Conservation (phyloP, 2,329 filamentous ascomycete species). For the Cadophora malorum region DNA sequence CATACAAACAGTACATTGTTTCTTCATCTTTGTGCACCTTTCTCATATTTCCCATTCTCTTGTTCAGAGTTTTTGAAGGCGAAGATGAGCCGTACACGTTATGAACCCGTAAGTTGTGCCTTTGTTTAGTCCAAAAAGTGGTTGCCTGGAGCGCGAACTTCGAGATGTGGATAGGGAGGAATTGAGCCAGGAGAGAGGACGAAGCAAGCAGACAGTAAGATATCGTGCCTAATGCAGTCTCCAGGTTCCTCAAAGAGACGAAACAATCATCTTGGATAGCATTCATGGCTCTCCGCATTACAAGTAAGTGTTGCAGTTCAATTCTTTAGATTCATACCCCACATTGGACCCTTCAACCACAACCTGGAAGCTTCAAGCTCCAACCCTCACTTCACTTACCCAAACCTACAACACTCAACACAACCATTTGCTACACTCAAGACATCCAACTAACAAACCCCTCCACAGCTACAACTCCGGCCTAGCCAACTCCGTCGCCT, state of each 20-base stretch:
- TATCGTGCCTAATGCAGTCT: conserved; percentile 3
- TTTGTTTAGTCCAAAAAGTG: conserved; percentile 7
- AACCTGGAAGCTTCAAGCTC: not conserved
- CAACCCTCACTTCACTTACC: not conserved
- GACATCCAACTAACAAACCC: conserved; percentile 8
- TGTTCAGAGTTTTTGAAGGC: not conserved
- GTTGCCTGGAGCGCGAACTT: conserved; percentile 23
- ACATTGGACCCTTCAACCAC: not conserved
- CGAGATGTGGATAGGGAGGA: not conserved
- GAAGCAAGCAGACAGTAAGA: not conserved
- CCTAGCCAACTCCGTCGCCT: conserved; percentile 34
- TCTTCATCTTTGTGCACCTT: not conserved
- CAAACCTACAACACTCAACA: not conserved
- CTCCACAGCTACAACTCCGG: conserved; percentile 38
- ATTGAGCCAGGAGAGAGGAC: not conserved
- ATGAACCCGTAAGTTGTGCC: conserved; percentile 37
- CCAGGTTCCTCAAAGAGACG: conserved; percentile 38
- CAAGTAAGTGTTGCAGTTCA: conserved; percentile 11
- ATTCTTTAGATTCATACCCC: not conserved
- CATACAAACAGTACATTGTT: not conserved
- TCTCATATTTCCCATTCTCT: not conserved
- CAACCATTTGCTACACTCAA: not conserved
- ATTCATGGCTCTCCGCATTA: conserved; percentile 31
- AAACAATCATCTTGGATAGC: conserved; percentile 36
- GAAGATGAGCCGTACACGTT: conserved; percentile 39